Conservation (phyloP, 768 basidiomycete genomes). For the Leccinellum luteum region DNA sequence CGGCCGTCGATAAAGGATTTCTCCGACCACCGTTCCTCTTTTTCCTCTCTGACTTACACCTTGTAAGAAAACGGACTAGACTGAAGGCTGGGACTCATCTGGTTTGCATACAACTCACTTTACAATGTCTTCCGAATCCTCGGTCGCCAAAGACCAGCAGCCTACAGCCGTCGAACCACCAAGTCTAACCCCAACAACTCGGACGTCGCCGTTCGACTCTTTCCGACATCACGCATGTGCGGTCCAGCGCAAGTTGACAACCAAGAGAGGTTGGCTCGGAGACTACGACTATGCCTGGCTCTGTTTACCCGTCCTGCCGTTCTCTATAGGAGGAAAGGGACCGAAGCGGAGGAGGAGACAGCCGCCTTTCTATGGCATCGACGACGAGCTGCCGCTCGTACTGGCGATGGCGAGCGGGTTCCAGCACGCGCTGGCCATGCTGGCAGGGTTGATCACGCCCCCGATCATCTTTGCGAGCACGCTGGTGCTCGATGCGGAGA, state of each 20-base stretch:
- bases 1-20: too few species aligned
- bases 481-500: slow-evolving; percentile 54
- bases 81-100: background rate
- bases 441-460: slow-evolving; percentile 78
- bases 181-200: background rate
- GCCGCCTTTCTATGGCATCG: slow-evolving; percentile 75
- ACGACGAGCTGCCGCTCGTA: slow-evolving; percentile 68
- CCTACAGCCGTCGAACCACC: slow-evolving; percentile 15
- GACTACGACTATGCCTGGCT: slow-evolving; percentile 79
- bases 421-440: slow-evolving; percentile 79
- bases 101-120: background rate
- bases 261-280: slow-evolving; percentile 74
- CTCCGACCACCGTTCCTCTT: background rate
- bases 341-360: slow-evolving; percentile 22
- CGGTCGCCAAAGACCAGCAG: slow-evolving; percentile 15
- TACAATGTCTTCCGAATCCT: slow-evolving; percentile 15
- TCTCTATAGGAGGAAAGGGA: slow-evolving; percentile 35
- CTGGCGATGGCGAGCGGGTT: slow-evolving; percentile 73
- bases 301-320: slow-evolving; percentile 68
- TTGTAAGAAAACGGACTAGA: background rate
- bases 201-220: slow-evolving; percentile 3
- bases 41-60: background rate
- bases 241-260: slow-evolving; percentile 40
- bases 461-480: slow-evolving; percentile 76
- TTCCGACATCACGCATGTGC: slow-evolving; percentile 3